Evolutionary conservation across 2,329 filamentous ascomycete genomes (phyloP).

Genomic region (Fusarium papillatum): DNA sequence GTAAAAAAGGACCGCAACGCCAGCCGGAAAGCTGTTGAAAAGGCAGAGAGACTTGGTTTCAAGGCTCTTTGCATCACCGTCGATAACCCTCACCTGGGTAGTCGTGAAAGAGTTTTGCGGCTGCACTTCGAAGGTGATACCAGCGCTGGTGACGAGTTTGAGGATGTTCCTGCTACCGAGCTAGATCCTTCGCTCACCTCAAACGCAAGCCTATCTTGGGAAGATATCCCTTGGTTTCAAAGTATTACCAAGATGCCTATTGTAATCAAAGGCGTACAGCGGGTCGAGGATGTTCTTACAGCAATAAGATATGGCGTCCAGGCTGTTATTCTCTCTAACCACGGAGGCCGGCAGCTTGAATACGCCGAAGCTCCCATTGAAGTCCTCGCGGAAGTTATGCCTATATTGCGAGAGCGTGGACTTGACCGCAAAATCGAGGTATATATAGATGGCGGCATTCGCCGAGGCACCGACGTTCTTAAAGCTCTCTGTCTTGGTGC

Average conservation of each 20-base stretch:
- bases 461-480: conserved; percentile 90
- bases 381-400: conserved; percentile 92
- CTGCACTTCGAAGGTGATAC: not conserved
- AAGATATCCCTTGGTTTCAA: conserved; percentile 92
- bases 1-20: conserved; percentile 23
- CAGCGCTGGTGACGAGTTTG: not conserved
- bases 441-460: conserved; percentile 90
- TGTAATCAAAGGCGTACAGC: conserved; percentile 94
- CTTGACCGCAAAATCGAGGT: conserved; percentile 84
- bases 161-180: conserved; percentile 24
- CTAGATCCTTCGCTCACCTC: conserved; percentile 27
- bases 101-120: conserved; percentile 21
- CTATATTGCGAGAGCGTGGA: conserved; percentile 79
- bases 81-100: conserved; percentile 24
- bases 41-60: conserved; percentile 14
- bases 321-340: conserved; percentile 94
- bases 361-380: conserved; percentile 90
- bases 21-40: conserved; percentile 11
- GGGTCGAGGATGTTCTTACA: conserved; percentile 91
- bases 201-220: conserved; percentile 89
- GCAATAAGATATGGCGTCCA: conserved; percentile 85
- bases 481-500: conserved; percentile 95
- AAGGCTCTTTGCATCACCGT: conserved; percentile 29
- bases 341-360: conserved; percentile 94
- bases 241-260: conserved; percentile 93